phyloP scores from a whole-genome alignment of 441 rosid species.

The Erodium moschatum region DNA sequence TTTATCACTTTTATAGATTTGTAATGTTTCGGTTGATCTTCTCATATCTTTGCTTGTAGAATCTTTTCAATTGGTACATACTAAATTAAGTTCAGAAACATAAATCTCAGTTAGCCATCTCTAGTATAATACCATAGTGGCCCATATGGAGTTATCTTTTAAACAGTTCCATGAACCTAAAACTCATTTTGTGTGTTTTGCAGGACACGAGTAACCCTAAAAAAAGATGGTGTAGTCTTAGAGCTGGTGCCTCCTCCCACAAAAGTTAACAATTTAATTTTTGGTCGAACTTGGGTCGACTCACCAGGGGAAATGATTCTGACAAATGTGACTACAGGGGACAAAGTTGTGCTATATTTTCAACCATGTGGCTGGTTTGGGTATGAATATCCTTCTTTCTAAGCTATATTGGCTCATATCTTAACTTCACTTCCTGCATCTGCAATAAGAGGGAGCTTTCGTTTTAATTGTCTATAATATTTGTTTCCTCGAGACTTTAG shows the following conservation, averaged over 20 bases:
- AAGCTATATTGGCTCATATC: neutral
- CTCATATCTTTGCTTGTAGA: neutral
- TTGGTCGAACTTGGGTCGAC: conserved; percentile 96
- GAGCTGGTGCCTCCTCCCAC: conserved; percentile 92
- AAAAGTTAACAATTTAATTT: conserved; percentile 83
- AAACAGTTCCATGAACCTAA: neutral
- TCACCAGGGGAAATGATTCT: conserved; percentile 93
- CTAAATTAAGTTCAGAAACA: neutral
- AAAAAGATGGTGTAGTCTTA: conserved; percentile 71
- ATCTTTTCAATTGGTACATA: neutral
- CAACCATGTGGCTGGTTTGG: conserved; percentile 99
- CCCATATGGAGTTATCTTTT: neutral
- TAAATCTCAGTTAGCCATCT: neutral
- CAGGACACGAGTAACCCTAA: conserved; percentile 82
- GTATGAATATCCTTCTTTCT: conserved; percentile 24
- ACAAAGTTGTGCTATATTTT: conserved; percentile 82
- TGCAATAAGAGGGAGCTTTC: neutral
- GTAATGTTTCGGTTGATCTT: neutral
- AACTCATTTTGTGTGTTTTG: conserved; percentile 15
- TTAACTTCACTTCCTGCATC: conserved; percentile 3
- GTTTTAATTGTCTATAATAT: neutral
- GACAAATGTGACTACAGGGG: conserved; percentile 83
- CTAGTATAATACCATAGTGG: neutral
- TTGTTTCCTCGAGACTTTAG: neutral
- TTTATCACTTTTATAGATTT: neutral